These are phyloP conservation scores for Ophiorrhiza pumila DNA, from an alignment of 257 asterid species.

Conservation along the genomic window DNA sequence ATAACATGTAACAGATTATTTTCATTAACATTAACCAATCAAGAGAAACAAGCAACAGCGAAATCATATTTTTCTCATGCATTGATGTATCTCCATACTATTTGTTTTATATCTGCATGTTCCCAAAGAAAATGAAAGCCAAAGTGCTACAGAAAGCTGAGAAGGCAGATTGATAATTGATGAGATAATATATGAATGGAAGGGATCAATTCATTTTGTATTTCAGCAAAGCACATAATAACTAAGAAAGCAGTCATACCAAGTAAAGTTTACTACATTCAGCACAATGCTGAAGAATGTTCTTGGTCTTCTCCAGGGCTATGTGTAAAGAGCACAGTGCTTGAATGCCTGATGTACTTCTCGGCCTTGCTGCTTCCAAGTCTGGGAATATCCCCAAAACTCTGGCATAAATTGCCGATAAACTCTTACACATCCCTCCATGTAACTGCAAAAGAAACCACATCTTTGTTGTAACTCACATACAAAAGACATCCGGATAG, in stretches of 20 bases:
- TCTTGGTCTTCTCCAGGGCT: slow-evolving; percentile 97
- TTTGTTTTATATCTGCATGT: neutral
- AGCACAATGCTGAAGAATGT: slow-evolving; percentile 85
- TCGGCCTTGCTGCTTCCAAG: slow-evolving; percentile 91
- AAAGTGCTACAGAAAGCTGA: neutral
- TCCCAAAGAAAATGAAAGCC: no score
- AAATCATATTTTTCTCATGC: neutral
- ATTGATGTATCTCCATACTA: neutral
- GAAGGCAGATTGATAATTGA: neutral
- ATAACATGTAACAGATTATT: neutral
- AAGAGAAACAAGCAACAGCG: neutral
- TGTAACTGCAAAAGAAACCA: slow-evolving; percentile 67
- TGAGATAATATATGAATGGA: neutral
- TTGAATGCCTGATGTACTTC: slow-evolving; percentile 98
- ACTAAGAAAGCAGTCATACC: slow-evolving; percentile 37
- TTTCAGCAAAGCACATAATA: neutral
- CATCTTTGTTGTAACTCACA: slow-evolving; percentile 17
- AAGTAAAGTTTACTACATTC: slow-evolving; percentile 97
- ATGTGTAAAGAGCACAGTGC: slow-evolving; percentile 95
- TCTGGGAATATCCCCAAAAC: slow-evolving; percentile 89
- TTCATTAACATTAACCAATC: neutral
- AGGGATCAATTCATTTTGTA: neutral
- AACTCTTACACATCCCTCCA: slow-evolving; percentile 92
- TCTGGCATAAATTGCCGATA: slow-evolving; percentile 65
- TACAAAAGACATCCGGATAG: slow-evolving; percentile 1